A percentile compares a stretch with the other conserved stretches of the same genome.
Evolutionary conservation across 2,329 filamentous ascomycete species (phyloP).

Genomic region (Aureobasidium sp.): DNA sequence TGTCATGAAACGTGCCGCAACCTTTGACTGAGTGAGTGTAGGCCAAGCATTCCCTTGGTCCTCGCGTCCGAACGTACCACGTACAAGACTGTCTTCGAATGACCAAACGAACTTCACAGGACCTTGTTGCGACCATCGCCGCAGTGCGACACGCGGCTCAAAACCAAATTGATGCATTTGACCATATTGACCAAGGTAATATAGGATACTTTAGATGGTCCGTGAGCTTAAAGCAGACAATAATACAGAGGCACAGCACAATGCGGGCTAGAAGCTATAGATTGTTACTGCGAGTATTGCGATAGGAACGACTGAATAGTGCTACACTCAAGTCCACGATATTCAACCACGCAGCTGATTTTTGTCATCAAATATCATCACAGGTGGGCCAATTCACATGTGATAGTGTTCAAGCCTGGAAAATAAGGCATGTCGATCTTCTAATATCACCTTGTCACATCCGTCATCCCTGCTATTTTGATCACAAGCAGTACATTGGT

Average conservation of each 20-base stretch:
- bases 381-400: not conserved
- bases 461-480: not conserved
- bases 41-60: not conserved
- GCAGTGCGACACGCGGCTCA: not conserved
- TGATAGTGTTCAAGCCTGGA: not conserved
- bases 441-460: not conserved
- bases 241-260: not conserved
- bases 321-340: not conserved
- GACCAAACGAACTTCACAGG: not conserved
- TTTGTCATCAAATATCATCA: not conserved
- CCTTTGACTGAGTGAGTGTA: not conserved
- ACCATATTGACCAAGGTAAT: not conserved
- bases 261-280: not conserved
- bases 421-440: not conserved
- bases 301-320: not conserved
- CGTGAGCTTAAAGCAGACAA: not conserved
- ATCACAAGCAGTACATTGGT: not conserved
- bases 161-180: not conserved
- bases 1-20: not conserved
- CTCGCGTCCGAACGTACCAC: not conserved
- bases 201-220: not conserved
- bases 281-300: not conserved
- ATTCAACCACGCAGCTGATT: no score
- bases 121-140: not conserved
- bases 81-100: not conserved